Evolutionary conservation across 768 basidiomycete genomes (phyloP).

Genomic region (Rhodotorula sphaerocarpa): DNA sequence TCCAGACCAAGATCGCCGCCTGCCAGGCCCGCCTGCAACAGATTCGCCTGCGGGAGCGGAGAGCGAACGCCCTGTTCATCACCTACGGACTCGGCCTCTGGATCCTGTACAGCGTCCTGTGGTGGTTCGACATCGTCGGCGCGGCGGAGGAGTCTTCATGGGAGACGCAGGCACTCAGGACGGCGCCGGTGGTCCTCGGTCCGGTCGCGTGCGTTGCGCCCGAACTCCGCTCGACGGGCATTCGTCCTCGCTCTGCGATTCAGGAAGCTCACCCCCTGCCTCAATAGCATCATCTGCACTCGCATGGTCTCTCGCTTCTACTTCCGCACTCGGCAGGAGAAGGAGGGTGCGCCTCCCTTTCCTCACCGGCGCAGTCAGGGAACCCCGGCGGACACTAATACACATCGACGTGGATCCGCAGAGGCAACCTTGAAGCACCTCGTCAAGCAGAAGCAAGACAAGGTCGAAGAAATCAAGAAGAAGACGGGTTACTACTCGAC

Average conservation of each 20-base stretch:
- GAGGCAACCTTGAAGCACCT: constrained; percentile 54
- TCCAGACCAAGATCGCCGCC: constrained; percentile 19
- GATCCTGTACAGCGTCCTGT: constrained; percentile 47
- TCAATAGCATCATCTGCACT: constrained; percentile 35
- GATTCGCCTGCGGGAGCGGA: constrained; percentile 75
- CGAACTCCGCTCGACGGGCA: too few species aligned
- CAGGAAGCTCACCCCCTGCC: not conserved
- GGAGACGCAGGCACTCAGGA: constrained; percentile 45
- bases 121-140: constrained; percentile 38
- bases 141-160: constrained; percentile 41
- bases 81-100: constrained; percentile 67
- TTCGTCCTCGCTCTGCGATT: too few species aligned
- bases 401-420: not conserved
- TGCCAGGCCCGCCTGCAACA: constrained; percentile 28
- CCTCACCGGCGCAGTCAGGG: too few species aligned
- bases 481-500: constrained; percentile 94
- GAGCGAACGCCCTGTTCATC: constrained; percentile 67
- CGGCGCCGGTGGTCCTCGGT: constrained; percentile 58
- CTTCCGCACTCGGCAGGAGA: constrained; percentile 32
- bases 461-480: constrained; percentile 93
- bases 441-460: constrained; percentile 71
- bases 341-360: constrained; percentile 31
- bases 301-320: constrained; percentile 30
- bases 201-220: constrained; percentile 62
- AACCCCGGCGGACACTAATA: too few species aligned